These are phyloP conservation scores for Trichophyton mentagrophytes DNA, from an alignment of 2,329 filamentous ascomycete species.

Conservation along the genomic window DNA sequence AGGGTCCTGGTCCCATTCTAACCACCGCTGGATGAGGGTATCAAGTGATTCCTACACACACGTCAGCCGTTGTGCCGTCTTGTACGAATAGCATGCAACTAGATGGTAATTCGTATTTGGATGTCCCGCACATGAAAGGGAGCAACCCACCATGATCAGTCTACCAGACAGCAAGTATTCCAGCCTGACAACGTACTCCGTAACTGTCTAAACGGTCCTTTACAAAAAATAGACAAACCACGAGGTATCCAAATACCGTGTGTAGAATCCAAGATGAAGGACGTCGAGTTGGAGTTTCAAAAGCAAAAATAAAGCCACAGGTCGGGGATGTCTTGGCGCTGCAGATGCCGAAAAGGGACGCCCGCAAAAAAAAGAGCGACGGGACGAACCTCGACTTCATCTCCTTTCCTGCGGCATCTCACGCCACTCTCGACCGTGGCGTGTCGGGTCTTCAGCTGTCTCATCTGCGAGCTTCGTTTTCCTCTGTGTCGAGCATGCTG, in stretches of 20 bases:
- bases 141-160: background rate
- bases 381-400: background rate
- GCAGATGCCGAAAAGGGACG: background rate
- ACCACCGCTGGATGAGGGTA: conserved; percentile 42
- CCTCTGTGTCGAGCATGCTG: background rate
- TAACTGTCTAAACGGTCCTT: background rate
- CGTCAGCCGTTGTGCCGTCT: background rate
- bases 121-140: background rate
- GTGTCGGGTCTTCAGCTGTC: background rate
- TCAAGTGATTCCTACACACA: conserved; percentile 22
- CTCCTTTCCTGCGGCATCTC: background rate
- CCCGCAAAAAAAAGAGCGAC: background rate
- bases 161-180: background rate
- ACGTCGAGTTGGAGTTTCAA: background rate
- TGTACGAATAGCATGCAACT: too few relatives aligned
- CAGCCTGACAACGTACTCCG: too few relatives aligned
- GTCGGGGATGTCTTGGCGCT: background rate
- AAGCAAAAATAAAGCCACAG: background rate
- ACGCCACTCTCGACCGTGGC: background rate
- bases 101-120: too few relatives aligned
- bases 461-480: background rate
- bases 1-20: conserved; percentile 46
- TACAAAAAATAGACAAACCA: too few relatives aligned
- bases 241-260: background rate
- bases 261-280: background rate